Conservation (phyloP, 805 yeast genomes). For the Yarrowia sp. region DNA sequence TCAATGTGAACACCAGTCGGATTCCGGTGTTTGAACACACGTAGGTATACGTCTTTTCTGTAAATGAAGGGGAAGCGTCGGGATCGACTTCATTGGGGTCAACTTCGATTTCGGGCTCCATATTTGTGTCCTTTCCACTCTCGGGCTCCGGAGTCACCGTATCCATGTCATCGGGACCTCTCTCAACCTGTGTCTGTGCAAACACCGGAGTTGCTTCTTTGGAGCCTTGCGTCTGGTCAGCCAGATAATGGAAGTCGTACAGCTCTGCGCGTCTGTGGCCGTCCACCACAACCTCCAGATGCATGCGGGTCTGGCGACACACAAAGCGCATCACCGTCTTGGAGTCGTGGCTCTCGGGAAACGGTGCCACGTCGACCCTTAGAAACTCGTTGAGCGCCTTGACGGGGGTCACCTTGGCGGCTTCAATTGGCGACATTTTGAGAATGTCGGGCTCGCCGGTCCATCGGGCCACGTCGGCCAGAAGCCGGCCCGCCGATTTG, state of each 20-base stretch:
- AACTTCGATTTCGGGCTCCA: too few species aligned
- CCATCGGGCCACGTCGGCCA: slow-evolving; percentile 48
- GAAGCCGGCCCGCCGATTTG: slow-evolving; percentile 45
- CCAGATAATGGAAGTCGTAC: slow-evolving; percentile 23
- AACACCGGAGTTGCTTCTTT: slow-evolving; percentile 16
- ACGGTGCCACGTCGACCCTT: slow-evolving; percentile 39
- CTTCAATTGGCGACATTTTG: slow-evolving; percentile 41
- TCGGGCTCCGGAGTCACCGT: slow-evolving; percentile 16
- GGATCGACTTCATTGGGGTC: slow-evolving; percentile 8
- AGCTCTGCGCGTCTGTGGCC: slow-evolving; percentile 23
- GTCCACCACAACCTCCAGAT: slow-evolving; percentile 43
- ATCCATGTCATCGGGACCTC: slow-evolving; percentile 21
- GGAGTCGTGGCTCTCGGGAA: slow-evolving; percentile 39
- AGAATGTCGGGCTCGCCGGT: slow-evolving; percentile 41
- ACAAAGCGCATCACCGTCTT: slow-evolving; percentile 40
- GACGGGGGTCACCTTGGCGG: slow-evolving; percentile 40
- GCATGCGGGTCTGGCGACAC: slow-evolving; percentile 42
- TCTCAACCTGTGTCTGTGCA: neutral
- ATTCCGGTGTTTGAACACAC: slow-evolving; percentile 44
- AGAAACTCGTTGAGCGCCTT: slow-evolving; percentile 41
- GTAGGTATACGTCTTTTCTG: slow-evolving; percentile 19
- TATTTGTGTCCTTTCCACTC: neutral
- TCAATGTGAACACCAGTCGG: slow-evolving; percentile 42
- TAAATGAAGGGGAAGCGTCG: neutral
- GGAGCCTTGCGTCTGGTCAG: neutral